A percentile compares a stretch with the other conserved stretches of the same genome.
Conservation (phyloP, 345 rosid species). For the Acer yangbiense region DNA sequence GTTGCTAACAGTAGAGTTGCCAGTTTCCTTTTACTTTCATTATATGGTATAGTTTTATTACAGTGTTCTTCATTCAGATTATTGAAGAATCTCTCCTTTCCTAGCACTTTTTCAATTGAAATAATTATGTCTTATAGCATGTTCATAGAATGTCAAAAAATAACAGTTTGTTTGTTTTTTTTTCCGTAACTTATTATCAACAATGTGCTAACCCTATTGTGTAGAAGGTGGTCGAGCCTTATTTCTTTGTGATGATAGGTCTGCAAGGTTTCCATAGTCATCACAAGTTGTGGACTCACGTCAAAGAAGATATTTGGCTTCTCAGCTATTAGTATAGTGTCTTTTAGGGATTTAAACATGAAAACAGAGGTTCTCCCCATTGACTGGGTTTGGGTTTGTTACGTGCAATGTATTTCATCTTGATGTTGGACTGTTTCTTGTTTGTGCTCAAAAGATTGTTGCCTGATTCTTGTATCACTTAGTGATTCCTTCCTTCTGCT, state of each 20-base stretch:
- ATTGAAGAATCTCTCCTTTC: neutral
- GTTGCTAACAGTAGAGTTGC: neutral
- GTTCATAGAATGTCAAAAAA: neutral
- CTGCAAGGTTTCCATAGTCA: slow-evolving; percentile 12
- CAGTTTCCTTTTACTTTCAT: neutral
- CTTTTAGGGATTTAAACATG: neutral
- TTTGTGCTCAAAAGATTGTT: neutral
- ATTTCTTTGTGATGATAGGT: slow-evolving; percentile 29
- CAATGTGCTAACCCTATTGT: slow-evolving; percentile 27
- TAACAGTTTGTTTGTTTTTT: neutral
- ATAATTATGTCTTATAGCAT: neutral
- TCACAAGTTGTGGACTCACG: slow-evolving; percentile 26
- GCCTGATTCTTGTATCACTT: neutral
- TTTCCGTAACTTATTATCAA: neutral
- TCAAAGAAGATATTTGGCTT: slow-evolving; percentile 27
- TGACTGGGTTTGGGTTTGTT: neutral
- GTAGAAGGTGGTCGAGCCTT: slow-evolving; percentile 38
- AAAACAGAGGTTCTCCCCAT: neutral
- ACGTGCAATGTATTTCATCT: neutral
- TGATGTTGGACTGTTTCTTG: neutral
- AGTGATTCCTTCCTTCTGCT: neutral
- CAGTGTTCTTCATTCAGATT: neutral
- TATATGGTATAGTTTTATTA: neutral
- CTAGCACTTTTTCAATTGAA: neutral
- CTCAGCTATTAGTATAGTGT: slow-evolving; percentile 10